These are phyloP conservation scores for Citeromyces nyonsensis DNA, from an alignment of 805 yeast genomes.

Conservation along the genomic window DNA sequence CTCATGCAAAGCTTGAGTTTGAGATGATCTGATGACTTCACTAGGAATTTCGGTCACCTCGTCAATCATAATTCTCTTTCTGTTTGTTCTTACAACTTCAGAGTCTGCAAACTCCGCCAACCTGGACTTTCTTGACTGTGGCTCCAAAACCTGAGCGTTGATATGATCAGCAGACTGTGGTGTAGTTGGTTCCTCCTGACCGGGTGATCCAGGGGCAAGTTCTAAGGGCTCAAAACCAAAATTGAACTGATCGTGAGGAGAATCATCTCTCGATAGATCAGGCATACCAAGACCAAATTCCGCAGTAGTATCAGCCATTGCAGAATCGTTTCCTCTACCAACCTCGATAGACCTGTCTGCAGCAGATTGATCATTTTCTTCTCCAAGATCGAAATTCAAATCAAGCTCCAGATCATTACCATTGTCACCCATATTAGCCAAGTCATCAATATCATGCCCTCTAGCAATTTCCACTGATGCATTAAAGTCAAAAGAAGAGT, in stretches of 20 bases:
- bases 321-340: slow-evolving; percentile 22
- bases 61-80: slow-evolving; percentile 31
- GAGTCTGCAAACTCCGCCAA: slow-evolving; percentile 12
- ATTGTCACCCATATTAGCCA: slow-evolving; percentile 11
- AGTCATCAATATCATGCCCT: slow-evolving; percentile 18
- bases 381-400: slow-evolving; percentile 17
- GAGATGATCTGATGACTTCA: slow-evolving; percentile 11
- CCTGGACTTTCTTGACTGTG: slow-evolving; percentile 4
- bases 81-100: slow-evolving; percentile 30
- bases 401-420: slow-evolving; percentile 14
- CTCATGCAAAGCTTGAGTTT: slow-evolving; percentile 2
- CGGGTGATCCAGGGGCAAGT: slow-evolving; percentile 3
- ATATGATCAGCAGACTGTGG: slow-evolving; percentile 2
- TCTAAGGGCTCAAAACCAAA: slow-evolving; percentile 1
- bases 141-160: not conserved
- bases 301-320: not conserved
- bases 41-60: slow-evolving; percentile 24
- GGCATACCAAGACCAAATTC: slow-evolving; percentile 19
- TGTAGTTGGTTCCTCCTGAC: slow-evolving; percentile 5
- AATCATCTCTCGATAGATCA: slow-evolving; percentile 10
- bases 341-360: slow-evolving; percentile 31
- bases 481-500: slow-evolving; percentile 19
- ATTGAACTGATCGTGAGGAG: slow-evolving; percentile 2
- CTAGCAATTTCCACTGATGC: slow-evolving; percentile 59
- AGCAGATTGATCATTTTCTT: slow-evolving; percentile 6